Evolutionary conservation across 2,329 filamentous ascomycete genomes (phyloP).

Genomic region (Calonectria hawksworthii): DNA sequence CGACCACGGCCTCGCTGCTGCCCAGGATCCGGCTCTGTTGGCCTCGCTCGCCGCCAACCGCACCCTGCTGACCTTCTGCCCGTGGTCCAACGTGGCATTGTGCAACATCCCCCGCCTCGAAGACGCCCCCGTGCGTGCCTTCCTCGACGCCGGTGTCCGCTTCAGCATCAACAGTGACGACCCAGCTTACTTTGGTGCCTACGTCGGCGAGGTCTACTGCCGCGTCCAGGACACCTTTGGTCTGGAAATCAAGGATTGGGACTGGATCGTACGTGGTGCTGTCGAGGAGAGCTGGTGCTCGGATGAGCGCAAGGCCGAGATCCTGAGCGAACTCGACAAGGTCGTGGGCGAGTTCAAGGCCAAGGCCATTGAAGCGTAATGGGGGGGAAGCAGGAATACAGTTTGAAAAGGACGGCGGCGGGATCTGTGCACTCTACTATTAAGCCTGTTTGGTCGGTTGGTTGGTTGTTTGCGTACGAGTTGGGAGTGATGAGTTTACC

Average conservation of each 20-base stretch:
- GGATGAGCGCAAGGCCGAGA: constrained; percentile 70
- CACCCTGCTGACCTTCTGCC: constrained; percentile 79
- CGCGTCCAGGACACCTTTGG: constrained; percentile 80
- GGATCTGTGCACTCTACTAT: too few relatives aligned
- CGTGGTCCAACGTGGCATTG: constrained; percentile 75
- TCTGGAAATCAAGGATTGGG: constrained; percentile 76
- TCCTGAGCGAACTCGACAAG: constrained; percentile 62
- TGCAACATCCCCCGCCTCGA: constrained; percentile 43
- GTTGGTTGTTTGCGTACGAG: neutral
- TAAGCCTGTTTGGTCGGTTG: neutral
- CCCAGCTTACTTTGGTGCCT: constrained; percentile 82
- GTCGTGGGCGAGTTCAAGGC: constrained; percentile 39
- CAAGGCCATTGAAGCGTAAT: constrained; percentile 20
- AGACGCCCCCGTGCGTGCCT: constrained; percentile 69
- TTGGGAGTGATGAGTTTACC: neutral
- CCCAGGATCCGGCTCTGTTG: constrained; percentile 72
- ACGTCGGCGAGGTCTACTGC: constrained; percentile 80
- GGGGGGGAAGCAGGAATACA: too few relatives aligned
- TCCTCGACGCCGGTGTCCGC: constrained; percentile 73
- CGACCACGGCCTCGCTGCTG: constrained; percentile 80
- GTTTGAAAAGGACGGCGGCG: neutral
- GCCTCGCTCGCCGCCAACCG: constrained; percentile 67
- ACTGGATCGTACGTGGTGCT: constrained; percentile 70
- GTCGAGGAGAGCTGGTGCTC: constrained; percentile 80
- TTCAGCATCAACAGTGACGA: constrained; percentile 84